These are phyloP conservation scores for Plasmodium adleri DNA, from an alignment of 169 alveolate species.

Conservation along the genomic window DNA sequence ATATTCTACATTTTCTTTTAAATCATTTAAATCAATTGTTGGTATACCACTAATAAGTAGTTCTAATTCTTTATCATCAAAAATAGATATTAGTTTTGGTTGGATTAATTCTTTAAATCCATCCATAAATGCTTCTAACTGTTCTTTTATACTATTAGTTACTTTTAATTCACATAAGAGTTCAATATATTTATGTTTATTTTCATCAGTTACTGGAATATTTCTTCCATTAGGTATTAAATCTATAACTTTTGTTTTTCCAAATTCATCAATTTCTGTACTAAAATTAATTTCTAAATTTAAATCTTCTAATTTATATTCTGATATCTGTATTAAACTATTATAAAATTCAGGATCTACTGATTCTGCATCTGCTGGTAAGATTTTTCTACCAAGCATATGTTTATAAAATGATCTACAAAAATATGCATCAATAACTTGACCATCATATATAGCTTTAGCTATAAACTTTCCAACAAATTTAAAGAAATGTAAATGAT, in stretches of 20 bases:
- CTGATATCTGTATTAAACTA: constrained; percentile 95
- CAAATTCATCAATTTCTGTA: constrained; percentile 96
- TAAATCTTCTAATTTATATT: constrained; percentile 92
- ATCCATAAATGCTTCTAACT: constrained; percentile 95
- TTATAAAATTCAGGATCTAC: constrained; percentile 97
- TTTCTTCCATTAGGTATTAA: constrained; percentile 96
- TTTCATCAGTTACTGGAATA: constrained; percentile 93
- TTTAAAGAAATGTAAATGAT: constrained; percentile 96
- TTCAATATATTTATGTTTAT: constrained; percentile 96
- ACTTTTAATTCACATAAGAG: constrained; percentile 95
- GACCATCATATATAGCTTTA: constrained; percentile 97
- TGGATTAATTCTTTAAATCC: constrained; percentile 99
- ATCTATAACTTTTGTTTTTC: constrained; percentile 94
- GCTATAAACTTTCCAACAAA: constrained; percentile 99
- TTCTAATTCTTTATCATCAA: constrained; percentile 96
- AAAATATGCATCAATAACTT: constrained; percentile 97
- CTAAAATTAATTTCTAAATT: constrained; percentile 91
- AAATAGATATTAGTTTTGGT: constrained; percentile 94
- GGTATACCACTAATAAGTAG: constrained; percentile 98
- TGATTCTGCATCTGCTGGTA: constrained; percentile 98
- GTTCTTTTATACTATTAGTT: constrained; percentile 94
- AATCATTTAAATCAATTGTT: constrained; percentile 96
- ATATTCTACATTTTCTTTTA: constrained; percentile 96
- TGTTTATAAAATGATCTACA: constrained; percentile 98
- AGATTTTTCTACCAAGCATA: constrained; percentile 95